These are phyloP conservation scores for Pterocarpus santalinus DNA, from an alignment of 306 rosid species.

Conservation along the genomic window DNA sequence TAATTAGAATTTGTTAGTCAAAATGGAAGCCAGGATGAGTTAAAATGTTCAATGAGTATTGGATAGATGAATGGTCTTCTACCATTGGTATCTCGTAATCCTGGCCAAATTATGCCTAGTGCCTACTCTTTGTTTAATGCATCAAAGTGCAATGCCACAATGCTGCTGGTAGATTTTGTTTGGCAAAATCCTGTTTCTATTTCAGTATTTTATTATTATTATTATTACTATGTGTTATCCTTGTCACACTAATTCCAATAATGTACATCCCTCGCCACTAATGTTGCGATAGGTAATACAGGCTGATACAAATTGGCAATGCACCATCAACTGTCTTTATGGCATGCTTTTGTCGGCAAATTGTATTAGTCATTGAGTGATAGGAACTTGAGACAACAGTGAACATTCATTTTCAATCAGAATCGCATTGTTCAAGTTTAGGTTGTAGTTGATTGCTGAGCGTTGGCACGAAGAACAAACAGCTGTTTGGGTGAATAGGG, in stretches of 20 bases:
- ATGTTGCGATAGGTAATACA: conserved; percentile 14
- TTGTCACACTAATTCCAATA: conserved; percentile 20
- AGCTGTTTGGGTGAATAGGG: neutral
- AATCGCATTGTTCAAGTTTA: conserved; percentile 35
- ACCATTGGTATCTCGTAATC: conserved; percentile 1
- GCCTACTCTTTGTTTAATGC: neutral
- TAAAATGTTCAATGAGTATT: neutral
- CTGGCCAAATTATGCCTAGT: neutral
- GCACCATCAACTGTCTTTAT: conserved; percentile 37
- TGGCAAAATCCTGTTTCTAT: neutral
- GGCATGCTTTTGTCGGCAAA: conserved; percentile 30
- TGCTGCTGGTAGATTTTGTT: conserved; percentile 1
- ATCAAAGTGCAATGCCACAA: conserved; percentile 3
- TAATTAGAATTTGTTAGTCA: conserved; percentile 12
- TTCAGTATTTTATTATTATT: neutral
- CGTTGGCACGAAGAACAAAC: conserved; percentile 14
- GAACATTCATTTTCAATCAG: conserved; percentile 7
- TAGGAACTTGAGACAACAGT: conserved; percentile 33
- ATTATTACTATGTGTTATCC: conserved; percentile 35
- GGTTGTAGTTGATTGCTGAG: conserved; percentile 5
- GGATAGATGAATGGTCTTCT: neutral
- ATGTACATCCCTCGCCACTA: conserved; percentile 11
- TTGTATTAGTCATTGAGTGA: neutral
- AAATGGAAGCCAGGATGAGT: conserved; percentile 22
- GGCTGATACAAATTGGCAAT: conserved; percentile 12